These are phyloP conservation scores for Lentinula edodes DNA, from an alignment of 768 basidiomycete genomes.

Conservation along the genomic window DNA sequence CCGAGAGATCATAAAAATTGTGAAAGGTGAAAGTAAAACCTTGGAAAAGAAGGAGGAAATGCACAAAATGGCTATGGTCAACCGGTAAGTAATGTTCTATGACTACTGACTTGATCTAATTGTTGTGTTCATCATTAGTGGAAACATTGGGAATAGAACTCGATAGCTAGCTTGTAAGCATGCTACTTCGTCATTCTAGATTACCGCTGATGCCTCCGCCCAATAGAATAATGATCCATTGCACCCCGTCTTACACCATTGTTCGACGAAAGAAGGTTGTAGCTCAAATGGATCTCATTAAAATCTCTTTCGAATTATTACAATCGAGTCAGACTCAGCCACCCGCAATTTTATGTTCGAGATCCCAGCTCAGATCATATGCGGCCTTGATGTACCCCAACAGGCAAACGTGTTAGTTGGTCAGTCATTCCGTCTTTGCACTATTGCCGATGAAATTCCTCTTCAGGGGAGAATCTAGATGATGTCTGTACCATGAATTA, in stretches of 20 bases:
- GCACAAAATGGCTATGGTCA: constrained; percentile 70
- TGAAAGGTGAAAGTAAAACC: constrained; percentile 58
- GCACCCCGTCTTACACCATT: no score
- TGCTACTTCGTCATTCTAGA: background rate
- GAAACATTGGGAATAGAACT: background rate
- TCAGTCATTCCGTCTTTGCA: no score
- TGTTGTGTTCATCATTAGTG: background rate
- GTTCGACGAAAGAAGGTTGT: background rate
- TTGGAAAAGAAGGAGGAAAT: constrained; percentile 55
- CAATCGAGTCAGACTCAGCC: background rate
- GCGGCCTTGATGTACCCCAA: no score
- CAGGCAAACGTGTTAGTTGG: no score
- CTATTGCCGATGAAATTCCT: no score
- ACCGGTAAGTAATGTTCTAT: constrained; percentile 56
- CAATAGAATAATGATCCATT: no score
- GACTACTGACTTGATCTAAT: constrained; percentile 2
- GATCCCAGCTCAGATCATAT: background rate
- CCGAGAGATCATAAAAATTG: constrained; percentile 65
- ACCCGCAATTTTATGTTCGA: background rate
- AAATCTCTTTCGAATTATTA: no score
- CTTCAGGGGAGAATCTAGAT: no score
- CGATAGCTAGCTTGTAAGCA: background rate
- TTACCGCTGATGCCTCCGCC: no score
- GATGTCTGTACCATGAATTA: no score
- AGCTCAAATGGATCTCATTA: background rate